Percentiles rank a stretch among this genome's conserved stretches.
These are phyloP conservation scores for Pichiaceae sp. DNA, from an alignment of 1,139 yeast genomes.

Conservation along the genomic window DNA sequence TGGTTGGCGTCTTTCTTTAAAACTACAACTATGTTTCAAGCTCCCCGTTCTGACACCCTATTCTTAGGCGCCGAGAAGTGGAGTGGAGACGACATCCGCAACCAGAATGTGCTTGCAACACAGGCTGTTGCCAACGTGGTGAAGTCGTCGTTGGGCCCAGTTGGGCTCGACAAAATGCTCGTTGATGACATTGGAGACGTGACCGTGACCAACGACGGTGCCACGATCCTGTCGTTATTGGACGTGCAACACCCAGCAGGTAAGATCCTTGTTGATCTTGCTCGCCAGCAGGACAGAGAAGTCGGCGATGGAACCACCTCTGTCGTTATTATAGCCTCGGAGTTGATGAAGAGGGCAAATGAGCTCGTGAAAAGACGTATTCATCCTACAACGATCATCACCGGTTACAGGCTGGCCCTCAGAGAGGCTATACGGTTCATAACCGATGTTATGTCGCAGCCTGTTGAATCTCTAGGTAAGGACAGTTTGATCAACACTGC, in stretches of 20 bases:
- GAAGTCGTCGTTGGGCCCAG: conserved; percentile 95
- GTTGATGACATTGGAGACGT: conserved; percentile 99
- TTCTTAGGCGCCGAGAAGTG: conserved; percentile 94
- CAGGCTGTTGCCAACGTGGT: conserved; percentile 97
- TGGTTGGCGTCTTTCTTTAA: too few species aligned
- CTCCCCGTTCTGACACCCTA: conserved; percentile 85
- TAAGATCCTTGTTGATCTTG: conserved; percentile 90
- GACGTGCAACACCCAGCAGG: conserved; percentile 99
- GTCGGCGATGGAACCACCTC: conserved; percentile 98
- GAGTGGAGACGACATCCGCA: conserved; percentile 93
- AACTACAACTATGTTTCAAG: conserved; percentile 38
- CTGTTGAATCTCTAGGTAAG: conserved; percentile 78
- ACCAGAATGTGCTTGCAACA: conserved; percentile 93
- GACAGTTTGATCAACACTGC: conserved; percentile 81
- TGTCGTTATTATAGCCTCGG: conserved; percentile 95
- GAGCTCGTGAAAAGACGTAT: conserved; percentile 89
- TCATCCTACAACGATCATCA: conserved; percentile 95
- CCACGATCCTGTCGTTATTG: conserved; percentile 81
- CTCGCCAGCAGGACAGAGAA: conserved; percentile 98
- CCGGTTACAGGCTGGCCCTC: conserved; percentile 90
- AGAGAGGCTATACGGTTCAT: conserved; percentile 89
- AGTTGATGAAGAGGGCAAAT: conserved; percentile 84
- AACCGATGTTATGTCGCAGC: conserved; percentile 72
- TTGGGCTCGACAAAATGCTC: conserved; percentile 95
- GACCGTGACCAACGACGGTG: conserved; percentile 98